A percentile compares a stretch with the other conserved stretches of the same genome.
Evolutionary conservation across 148 eudicot species (phyloP).

Genomic region (Nyssa sinensis): DNA sequence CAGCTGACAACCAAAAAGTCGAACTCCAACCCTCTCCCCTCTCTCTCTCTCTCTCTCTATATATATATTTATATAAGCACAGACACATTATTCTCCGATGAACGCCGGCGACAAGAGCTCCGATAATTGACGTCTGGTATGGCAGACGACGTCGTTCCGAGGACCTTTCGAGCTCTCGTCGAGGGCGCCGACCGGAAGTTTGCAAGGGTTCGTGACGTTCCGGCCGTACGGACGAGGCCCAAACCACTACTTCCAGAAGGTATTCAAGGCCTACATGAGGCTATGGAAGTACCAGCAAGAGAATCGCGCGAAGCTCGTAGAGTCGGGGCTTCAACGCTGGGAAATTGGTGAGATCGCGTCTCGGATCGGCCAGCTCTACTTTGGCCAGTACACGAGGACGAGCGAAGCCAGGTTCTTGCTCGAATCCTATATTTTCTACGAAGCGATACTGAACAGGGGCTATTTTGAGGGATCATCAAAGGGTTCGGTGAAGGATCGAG

Average conservation of each 20-base stretch:
- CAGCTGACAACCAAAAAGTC: background rate
- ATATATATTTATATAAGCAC: background rate
- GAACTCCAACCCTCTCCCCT: background rate
- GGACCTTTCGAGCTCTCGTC: slow-evolving; percentile 48
- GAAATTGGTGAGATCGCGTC: slow-evolving; percentile 98
- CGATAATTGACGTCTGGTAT: slow-evolving; percentile 2
- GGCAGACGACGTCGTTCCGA: slow-evolving; percentile 36
- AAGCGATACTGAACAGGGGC: slow-evolving; percentile 65
- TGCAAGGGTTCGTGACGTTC: slow-evolving; percentile 70
- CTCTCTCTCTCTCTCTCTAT: background rate
- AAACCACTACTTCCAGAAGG: slow-evolving; percentile 60
- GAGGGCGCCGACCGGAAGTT: slow-evolving; percentile 80
- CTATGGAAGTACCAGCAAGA: slow-evolving; percentile 86
- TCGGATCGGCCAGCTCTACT: slow-evolving; percentile 88
- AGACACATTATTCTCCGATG: slow-evolving; percentile 4
- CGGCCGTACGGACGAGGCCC: slow-evolving; percentile 46
- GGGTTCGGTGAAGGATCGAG: slow-evolving; percentile 42
- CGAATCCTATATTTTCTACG: slow-evolving; percentile 80
- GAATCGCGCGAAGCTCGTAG: slow-evolving; percentile 53
- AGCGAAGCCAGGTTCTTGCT: slow-evolving; percentile 76
- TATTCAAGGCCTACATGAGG: slow-evolving; percentile 75
- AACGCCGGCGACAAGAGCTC: background rate
- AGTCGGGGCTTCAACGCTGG: slow-evolving; percentile 74
- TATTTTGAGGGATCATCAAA: slow-evolving; percentile 45
- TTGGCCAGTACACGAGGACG: slow-evolving; percentile 75